A percentile compares a stretch with the other conserved stretches of the same genome.
Conservation (phyloP, 2,329 filamentous ascomycete genomes). For the Penicillium sp. region DNA sequence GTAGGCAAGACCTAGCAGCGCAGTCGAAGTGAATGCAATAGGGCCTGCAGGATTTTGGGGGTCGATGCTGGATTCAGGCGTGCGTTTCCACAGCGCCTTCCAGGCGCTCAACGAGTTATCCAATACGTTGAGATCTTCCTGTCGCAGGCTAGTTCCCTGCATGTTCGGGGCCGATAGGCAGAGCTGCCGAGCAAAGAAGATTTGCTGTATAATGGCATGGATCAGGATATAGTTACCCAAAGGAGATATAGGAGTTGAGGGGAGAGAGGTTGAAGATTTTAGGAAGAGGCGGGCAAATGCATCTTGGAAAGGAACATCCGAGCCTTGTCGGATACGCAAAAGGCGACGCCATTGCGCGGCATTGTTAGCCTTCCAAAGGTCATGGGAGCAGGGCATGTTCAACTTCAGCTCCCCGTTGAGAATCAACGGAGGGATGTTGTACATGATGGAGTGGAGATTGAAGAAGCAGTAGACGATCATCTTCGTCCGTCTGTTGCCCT, state of each 20-base stretch:
- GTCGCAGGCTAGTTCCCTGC: slow-evolving; percentile 45
- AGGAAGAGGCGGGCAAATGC: slow-evolving; percentile 49
- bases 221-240: slow-evolving; percentile 59
- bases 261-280: slow-evolving; percentile 39
- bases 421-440: slow-evolving; percentile 62
- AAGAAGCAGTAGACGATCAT: slow-evolving; percentile 61
- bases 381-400: slow-evolving; percentile 56
- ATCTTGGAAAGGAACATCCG: slow-evolving; percentile 47
- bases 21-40: slow-evolving; percentile 56
- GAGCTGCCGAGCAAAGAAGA: slow-evolving; percentile 54
- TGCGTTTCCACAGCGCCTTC: slow-evolving; percentile 57
- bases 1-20: slow-evolving; percentile 51
- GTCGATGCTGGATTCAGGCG: slow-evolving; percentile 56
- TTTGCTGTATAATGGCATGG: slow-evolving; percentile 57
- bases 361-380: slow-evolving; percentile 58
- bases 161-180: slow-evolving; percentile 49
- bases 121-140: slow-evolving; percentile 48
- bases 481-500: slow-evolving; percentile 58
- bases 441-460: slow-evolving; percentile 63
- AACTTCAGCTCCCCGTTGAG: slow-evolving; percentile 58
- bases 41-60: slow-evolving; percentile 56
- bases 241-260: slow-evolving; percentile 48
- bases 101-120: slow-evolving; percentile 53
- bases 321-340: slow-evolving; percentile 36
- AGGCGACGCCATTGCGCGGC: slow-evolving; percentile 53